Evolutionary conservation across 2,329 filamentous ascomycete species (phyloP).

Genomic region (Ophiostoma quercus): DNA sequence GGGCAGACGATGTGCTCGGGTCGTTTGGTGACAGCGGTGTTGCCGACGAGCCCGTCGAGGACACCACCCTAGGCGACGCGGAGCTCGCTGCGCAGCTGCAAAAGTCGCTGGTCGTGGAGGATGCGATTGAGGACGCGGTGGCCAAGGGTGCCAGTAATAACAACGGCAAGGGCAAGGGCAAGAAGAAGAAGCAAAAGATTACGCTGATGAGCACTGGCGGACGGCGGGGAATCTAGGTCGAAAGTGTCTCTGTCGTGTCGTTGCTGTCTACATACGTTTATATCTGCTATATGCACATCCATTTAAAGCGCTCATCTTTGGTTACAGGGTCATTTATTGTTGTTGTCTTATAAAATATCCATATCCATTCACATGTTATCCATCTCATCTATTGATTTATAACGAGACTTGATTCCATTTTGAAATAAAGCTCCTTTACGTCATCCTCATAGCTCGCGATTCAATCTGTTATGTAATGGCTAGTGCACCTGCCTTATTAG

Average conservation of each 20-base stretch:
- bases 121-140: conserved; percentile 31
- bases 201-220: conserved; percentile 65
- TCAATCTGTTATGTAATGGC: background rate
- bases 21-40: background rate
- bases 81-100: conserved; percentile 56
- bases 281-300: background rate
- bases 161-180: conserved; percentile 44
- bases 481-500: background rate
- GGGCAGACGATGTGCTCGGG: conserved; percentile 19
- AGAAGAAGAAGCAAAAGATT: conserved; percentile 69
- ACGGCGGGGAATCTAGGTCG: conserved; percentile 37
- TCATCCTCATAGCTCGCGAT: background rate
- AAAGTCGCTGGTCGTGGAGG: conserved; percentile 45
- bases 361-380: background rate
- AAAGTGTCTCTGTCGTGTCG: background rate
- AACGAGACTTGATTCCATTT: too few species aligned
- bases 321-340: background rate
- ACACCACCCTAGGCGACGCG: conserved; percentile 47
- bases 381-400: background rate
- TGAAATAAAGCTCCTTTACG: background rate
- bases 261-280: background rate
- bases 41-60: conserved; percentile 56
- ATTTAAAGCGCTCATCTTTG: background rate
- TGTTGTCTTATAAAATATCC: background rate
- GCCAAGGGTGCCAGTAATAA: conserved; percentile 23